Conservation (phyloP, 495 filamentous ascomycete species). For the Neurospora pannonica region DNA sequence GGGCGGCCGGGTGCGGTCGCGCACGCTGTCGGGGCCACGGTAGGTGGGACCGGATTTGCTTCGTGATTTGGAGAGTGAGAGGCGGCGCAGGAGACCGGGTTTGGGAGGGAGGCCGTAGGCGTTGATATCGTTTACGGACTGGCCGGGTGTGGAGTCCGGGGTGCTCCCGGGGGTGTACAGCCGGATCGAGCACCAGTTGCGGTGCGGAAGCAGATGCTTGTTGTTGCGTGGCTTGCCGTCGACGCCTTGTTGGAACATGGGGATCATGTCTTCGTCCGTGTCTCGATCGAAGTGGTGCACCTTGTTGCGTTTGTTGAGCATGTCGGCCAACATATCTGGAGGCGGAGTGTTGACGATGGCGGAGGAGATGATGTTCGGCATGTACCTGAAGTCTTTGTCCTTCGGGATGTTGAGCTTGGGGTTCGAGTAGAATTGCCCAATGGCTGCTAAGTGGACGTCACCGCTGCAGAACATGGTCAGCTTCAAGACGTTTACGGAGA, state of each 20-base stretch:
- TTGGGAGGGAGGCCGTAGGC: constrained; percentile 21
- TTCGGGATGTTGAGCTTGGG: constrained; percentile 69
- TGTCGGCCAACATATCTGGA: constrained; percentile 78
- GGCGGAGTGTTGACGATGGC: constrained; percentile 87
- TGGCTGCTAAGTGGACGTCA: constrained; percentile 86
- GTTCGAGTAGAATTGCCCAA: constrained; percentile 93
- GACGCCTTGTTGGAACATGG: constrained; percentile 80
- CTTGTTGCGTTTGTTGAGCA: constrained; percentile 89
- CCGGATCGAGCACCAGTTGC: constrained; percentile 88
- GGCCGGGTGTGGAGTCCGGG: constrained; percentile 54
- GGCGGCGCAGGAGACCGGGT: constrained; percentile 24
- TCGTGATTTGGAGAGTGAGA: constrained; percentile 26
- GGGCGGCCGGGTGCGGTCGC: constrained; percentile 22
- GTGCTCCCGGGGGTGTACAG: constrained; percentile 69
- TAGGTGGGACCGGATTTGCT: constrained; percentile 11
- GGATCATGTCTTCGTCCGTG: constrained; percentile 93
- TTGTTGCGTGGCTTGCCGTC: constrained; percentile 86
- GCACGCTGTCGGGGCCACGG: constrained; percentile 15
- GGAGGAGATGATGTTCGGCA: constrained; percentile 82
- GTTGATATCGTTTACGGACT: constrained; percentile 30
- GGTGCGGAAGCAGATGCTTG: constrained; percentile 76
- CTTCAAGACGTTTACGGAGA: neutral
- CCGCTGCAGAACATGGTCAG: constrained; percentile 49
- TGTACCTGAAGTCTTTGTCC: constrained; percentile 88
- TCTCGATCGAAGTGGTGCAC: constrained; percentile 77